These are phyloP conservation scores for Gremmenia infestans DNA, from an alignment of 2,329 filamentous ascomycete genomes.

Conservation along the genomic window DNA sequence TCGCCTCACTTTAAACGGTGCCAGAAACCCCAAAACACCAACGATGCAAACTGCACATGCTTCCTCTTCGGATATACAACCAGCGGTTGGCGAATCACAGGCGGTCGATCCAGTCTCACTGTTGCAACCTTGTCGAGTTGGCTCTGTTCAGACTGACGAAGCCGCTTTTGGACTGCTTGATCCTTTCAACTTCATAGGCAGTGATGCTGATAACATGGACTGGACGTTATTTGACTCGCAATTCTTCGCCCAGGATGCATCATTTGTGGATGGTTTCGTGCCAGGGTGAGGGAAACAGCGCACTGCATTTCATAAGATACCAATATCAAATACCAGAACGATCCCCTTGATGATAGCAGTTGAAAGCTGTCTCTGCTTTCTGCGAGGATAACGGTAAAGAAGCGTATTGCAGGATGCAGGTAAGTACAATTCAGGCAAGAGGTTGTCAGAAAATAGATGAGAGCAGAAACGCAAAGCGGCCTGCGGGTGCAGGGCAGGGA, in stretches of 20 bases:
- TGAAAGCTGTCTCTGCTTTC: too few relatives aligned
- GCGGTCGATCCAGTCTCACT: neutral
- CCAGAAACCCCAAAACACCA: neutral
- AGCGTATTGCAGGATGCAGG: too few relatives aligned
- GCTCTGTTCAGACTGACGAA: slow-evolving; percentile 3
- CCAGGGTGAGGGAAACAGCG: too few relatives aligned
- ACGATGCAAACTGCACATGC: neutral
- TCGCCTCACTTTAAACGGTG: slow-evolving; percentile 12
- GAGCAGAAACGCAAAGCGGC: too few relatives aligned
- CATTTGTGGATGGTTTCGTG: too few relatives aligned
- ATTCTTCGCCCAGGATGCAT: neutral
- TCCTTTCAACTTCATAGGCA: slow-evolving; percentile 19
- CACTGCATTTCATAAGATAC: too few relatives aligned
- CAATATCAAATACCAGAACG: too few relatives aligned
- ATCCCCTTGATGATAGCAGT: too few relatives aligned
- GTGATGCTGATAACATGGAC: slow-evolving; percentile 19
- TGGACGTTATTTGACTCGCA: slow-evolving; percentile 15
- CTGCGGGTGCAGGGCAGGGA: too few relatives aligned
- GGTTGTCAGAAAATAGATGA: too few relatives aligned
- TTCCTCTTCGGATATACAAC: neutral
- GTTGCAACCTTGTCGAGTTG: slow-evolving; percentile 1
- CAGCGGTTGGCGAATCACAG: neutral
- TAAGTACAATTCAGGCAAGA: too few relatives aligned
- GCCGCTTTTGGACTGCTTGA: slow-evolving; percentile 16
- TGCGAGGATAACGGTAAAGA: too few relatives aligned